Evolutionary conservation across 2,329 filamentous ascomycete species (phyloP).

Genomic region (Diplodia mutila): DNA sequence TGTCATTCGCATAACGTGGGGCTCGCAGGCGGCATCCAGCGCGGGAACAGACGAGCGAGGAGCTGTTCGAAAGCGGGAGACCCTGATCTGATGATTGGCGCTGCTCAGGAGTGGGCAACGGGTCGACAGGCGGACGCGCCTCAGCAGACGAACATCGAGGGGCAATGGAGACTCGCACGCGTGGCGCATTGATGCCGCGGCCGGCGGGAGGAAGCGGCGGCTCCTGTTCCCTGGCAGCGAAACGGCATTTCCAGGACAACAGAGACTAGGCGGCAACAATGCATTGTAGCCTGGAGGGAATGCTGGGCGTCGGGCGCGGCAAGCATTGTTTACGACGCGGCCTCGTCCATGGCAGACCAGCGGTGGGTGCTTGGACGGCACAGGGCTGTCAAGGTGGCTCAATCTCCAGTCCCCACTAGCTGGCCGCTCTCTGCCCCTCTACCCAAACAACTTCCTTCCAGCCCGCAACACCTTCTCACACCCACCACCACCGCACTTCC

Average conservation of each 20-base stretch:
- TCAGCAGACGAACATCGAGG: constrained; percentile 9
- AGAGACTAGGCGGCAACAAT: background rate
- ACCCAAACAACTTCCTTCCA: constrained; percentile 15
- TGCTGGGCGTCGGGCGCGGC: background rate
- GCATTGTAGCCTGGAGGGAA: background rate
- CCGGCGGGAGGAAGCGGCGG: background rate
- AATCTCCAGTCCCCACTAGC: constrained; percentile 24
- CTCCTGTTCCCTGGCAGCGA: background rate
- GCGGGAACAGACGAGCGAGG: background rate
- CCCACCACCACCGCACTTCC: constrained; percentile 3
- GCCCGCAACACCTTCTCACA: constrained; percentile 6
- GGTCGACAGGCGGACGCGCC: background rate
- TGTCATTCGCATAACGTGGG: constrained; percentile 14
- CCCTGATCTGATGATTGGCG: background rate
- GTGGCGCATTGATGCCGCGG: constrained; percentile 1
- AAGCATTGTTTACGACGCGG: constrained; percentile 23
- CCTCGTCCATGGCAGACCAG: constrained; percentile 8
- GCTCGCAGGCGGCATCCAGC: constrained; percentile 1
- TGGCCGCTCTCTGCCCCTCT: constrained; percentile 23
- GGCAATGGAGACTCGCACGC: background rate
- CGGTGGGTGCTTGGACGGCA: constrained; percentile 17
- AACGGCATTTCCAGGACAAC: background rate
- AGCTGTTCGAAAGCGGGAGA: background rate
- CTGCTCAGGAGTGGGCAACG: background rate
- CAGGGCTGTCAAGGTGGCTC: constrained; percentile 5